Conservation (phyloP, 352 stramenopile species). For the Phytophthora hibernalis region DNA sequence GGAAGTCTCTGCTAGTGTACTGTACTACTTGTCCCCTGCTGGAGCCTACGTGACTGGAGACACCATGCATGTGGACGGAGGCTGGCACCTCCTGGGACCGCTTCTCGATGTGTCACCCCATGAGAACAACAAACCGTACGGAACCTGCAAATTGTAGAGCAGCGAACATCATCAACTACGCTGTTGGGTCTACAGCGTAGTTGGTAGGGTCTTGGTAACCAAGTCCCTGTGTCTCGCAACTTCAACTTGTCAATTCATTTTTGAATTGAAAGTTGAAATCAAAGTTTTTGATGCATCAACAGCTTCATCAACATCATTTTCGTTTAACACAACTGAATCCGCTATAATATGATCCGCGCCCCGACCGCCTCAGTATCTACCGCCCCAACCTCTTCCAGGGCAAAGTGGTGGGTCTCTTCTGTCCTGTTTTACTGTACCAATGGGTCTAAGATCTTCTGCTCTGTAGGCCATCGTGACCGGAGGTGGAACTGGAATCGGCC, state of each 20-base stretch:
- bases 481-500: conserved; percentile 87
- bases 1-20: conserved; percentile 88
- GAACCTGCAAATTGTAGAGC: conserved; percentile 65
- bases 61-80: conserved; percentile 91
- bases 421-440: background rate
- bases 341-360: conserved; percentile 53
- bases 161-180: too few species aligned
- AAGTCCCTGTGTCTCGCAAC: too few species aligned
- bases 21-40: conserved; percentile 92
- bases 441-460: background rate
- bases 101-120: conserved; percentile 83
- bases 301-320: conserved; percentile 7
- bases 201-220: too few species aligned
- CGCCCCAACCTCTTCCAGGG: conserved; percentile 67
- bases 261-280: conserved; percentile 23
- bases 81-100: conserved; percentile 66
- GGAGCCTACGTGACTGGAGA: conserved; percentile 92
- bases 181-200: too few species aligned
- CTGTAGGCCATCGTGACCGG: conserved; percentile 84
- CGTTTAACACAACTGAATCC: conserved; percentile 26
- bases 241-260: conserved; percentile 24
- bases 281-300: conserved; percentile 29
- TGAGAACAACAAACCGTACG: conserved; percentile 85
- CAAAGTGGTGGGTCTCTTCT: conserved; percentile 70
- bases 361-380: conserved; percentile 66